Conservation (phyloP, 805 yeast species). For the Ogataea haglerorum region DNA sequence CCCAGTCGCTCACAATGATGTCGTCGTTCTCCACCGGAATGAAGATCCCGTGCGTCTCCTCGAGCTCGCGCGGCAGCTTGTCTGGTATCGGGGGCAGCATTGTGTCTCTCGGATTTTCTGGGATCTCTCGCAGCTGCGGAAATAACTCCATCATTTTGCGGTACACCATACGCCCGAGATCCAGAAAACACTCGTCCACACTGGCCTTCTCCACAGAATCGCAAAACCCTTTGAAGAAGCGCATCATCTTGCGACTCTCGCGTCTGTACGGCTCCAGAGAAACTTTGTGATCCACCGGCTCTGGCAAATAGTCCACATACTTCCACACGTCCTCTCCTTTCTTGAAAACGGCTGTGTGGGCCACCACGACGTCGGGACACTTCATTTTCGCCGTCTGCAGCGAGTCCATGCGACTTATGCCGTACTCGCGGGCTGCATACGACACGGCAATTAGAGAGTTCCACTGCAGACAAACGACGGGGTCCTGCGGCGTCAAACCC, state of each 20-base stretch:
- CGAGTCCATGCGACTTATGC: slow-evolving; percentile 75
- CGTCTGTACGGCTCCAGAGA: slow-evolving; percentile 88
- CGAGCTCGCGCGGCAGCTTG: slow-evolving; percentile 28
- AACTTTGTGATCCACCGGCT: slow-evolving; percentile 69
- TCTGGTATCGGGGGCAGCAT: slow-evolving; percentile 45
- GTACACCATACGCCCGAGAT: slow-evolving; percentile 67
- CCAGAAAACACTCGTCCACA: slow-evolving; percentile 89
- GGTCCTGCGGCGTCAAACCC: slow-evolving; percentile 61
- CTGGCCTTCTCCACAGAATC: slow-evolving; percentile 87
- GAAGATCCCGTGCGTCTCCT: slow-evolving; percentile 32
- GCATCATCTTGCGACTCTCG: slow-evolving; percentile 76
- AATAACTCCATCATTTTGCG: slow-evolving; percentile 38
- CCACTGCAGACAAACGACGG: slow-evolving; percentile 97
- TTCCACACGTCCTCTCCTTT: slow-evolving; percentile 86
- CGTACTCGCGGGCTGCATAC: slow-evolving; percentile 83
- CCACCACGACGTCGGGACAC: slow-evolving; percentile 73
- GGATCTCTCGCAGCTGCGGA: slow-evolving; percentile 40
- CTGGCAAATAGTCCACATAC: slow-evolving; percentile 58
- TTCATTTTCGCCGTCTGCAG: slow-evolving; percentile 63
- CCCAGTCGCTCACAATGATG: slow-evolving; percentile 57
- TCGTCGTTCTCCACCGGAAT: slow-evolving; percentile 24
- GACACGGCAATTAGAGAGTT: slow-evolving; percentile 82
- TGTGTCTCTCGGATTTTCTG: slow-evolving; percentile 14
- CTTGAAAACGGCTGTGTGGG: slow-evolving; percentile 92
- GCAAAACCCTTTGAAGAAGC: slow-evolving; percentile 58